Percentiles rank a stretch among this genome's conserved stretches.
Evolutionary conservation across 257 asterid genomes (phyloP).

Genomic region (Solanum lycopersicoides): DNA sequence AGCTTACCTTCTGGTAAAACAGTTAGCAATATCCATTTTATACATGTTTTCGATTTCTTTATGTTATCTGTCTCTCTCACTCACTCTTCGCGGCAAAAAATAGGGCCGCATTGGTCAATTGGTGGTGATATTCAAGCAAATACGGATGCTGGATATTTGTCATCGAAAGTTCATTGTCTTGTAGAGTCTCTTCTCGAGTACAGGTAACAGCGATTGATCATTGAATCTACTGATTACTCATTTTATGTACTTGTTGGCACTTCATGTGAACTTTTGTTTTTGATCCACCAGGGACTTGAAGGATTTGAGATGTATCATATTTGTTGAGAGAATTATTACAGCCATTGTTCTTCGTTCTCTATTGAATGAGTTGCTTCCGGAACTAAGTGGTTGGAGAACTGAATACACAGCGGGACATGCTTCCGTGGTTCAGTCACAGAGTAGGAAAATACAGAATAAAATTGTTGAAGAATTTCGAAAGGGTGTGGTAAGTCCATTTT

Average conservation of each 20-base stretch:
- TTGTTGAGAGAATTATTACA: constrained; percentile 66
- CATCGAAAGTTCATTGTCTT: constrained; percentile 52
- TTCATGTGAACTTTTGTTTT: not conserved
- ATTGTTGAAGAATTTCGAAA: constrained; percentile 55
- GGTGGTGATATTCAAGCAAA: constrained; percentile 15
- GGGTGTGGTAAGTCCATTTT: constrained; percentile 13
- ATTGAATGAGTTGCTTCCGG: constrained; percentile 51
- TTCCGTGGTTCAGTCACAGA: constrained; percentile 42
- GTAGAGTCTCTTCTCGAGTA: constrained; percentile 58
- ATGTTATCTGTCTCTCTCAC: not conserved
- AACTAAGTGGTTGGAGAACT: constrained; percentile 45
- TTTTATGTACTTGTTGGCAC: not conserved
- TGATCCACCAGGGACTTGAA: constrained; percentile 31
- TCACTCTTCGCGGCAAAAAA: not conserved
- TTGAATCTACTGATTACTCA: not conserved
- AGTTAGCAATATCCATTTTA: not conserved
- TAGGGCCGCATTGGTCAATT: constrained; percentile 32
- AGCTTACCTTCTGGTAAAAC: constrained; percentile 43
- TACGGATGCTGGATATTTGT: constrained; percentile 39
- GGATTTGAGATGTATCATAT: constrained; percentile 73
- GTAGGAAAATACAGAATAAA: constrained; percentile 43
- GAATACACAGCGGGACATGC: not conserved
- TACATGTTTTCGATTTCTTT: not conserved
- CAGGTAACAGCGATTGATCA: constrained; percentile 29
- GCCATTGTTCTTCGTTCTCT: constrained; percentile 53